These are phyloP conservation scores for Pichia insulana DNA, from an alignment of 805 yeast species.

Conservation along the genomic window DNA sequence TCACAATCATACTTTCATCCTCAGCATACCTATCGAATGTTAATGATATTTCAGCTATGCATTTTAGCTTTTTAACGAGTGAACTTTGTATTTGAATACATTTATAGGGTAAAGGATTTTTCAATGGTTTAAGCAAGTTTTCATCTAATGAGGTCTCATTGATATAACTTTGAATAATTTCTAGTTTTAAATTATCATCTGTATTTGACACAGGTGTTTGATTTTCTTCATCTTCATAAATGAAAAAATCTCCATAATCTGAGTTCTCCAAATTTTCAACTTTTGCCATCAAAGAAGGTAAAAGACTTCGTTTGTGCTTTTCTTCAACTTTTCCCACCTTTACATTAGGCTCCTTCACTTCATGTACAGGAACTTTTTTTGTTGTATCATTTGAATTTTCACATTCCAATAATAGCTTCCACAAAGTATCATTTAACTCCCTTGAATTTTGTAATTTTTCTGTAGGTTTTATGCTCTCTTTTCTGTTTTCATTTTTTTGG, in stretches of 20 bases:
- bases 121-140: neutral
- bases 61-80: slow-evolving; percentile 6
- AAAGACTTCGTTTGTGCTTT: slow-evolving; percentile 1
- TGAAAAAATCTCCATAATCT: slow-evolving; percentile 13
- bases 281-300: slow-evolving; percentile 4
- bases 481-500: slow-evolving; percentile 17
- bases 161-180: neutral
- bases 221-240: neutral
- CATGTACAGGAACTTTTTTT: slow-evolving; percentile 6
- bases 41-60: slow-evolving; percentile 3
- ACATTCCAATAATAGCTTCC: neutral
- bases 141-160: neutral
- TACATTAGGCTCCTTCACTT: neutral
- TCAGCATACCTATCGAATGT: slow-evolving; percentile 5
- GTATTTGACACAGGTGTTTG: too few relatives aligned
- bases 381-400: slow-evolving; percentile 2
- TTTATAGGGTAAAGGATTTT: slow-evolving; percentile 7
- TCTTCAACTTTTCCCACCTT: neutral
- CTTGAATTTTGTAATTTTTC: too few relatives aligned
- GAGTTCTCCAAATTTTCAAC: slow-evolving; percentile 4
- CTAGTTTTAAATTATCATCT: neutral
- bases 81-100: slow-evolving; percentile 5
- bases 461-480: slow-evolving; percentile 3
- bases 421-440: too few relatives aligned
- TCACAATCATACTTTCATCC: slow-evolving; percentile 13